Base-by-base conservation (phyloP, 441 rosid genomes). In the Viola pubescens region DNA sequence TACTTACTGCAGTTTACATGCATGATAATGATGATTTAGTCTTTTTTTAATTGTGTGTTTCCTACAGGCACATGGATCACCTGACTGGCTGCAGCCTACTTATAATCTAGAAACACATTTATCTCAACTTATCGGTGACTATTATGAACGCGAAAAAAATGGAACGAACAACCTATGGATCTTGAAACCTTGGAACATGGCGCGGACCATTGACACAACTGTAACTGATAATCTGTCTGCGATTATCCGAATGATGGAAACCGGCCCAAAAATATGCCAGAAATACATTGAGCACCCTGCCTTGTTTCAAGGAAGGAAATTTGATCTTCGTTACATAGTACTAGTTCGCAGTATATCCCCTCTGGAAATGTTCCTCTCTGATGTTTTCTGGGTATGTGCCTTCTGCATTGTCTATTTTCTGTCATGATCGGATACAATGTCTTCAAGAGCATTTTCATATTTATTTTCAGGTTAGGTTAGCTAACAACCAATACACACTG, bases 101-200 rank as follows among this genome's bases (percentile, higher is more conserved):
- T 91, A 91, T 70, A 89, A 91, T 76, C 83, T 91, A 43, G 98
- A 89, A 76, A 77, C 70, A 9, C 84, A 85, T 70, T 73, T 91
- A 62, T 70, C 97, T 50, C 86, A 80, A 75, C 81, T 87, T 69
- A 85, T 87, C 52, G 98, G 96, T 26, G 91, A 91, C 76, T 87
- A 87, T 69, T 75, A 39, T 58, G 60, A 67, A 44, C 94, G 89
- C 51, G 59, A 82, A 72, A 81, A 81, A 68, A 84, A 81, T 70
- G 78, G 84, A 13, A 66, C 64, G 51, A 64, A 87, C 79, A 89
- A 91, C 67, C 68, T 91, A 4, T 91, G 96, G 96, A 91, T 91
- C 75, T 79, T 89, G 75, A 91, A 89, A 76, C 98, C 98, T 41
- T 91, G 96, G 98, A 91, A 91, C 71, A 91, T 91, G 98, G 98